phyloP scores from a whole-genome alignment of 2,329 filamentous ascomycete genomes.

The Alternaria dauci region DNA sequence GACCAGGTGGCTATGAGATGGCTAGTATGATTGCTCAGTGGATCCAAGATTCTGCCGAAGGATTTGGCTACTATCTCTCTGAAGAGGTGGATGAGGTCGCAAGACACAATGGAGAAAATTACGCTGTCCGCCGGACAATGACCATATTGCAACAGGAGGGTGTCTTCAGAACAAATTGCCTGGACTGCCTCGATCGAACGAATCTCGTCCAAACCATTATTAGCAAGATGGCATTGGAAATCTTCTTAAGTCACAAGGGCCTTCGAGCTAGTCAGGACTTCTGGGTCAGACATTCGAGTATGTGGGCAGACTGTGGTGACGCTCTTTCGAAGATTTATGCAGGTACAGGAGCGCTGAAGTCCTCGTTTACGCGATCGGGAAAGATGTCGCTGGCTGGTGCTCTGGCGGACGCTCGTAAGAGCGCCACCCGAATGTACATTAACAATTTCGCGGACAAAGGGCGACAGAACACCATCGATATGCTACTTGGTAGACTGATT shows the following conservation, averaged over 20 bases:
- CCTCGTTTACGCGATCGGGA: constrained; percentile 90
- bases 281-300: constrained; percentile 87
- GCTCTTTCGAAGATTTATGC: constrained; percentile 94
- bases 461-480: constrained; percentile 92
- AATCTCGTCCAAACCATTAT: constrained; percentile 97
- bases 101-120: constrained; percentile 53
- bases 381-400: constrained; percentile 96
- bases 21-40: constrained; percentile 83
- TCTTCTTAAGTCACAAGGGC: constrained; percentile 77
- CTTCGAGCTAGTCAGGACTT: constrained; percentile 79
- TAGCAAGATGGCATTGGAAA: constrained; percentile 89
- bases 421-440: constrained; percentile 90
- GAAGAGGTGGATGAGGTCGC: constrained; percentile 70
- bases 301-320: constrained; percentile 98
- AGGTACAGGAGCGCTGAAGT: constrained; percentile 93
- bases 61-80: constrained; percentile 91
- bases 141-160: constrained; percentile 90
- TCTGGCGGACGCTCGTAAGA: constrained; percentile 94
- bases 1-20: constrained; percentile 85
- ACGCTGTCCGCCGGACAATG: constrained; percentile 57
- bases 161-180: constrained; percentile 94
- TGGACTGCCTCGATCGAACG: constrained; percentile 94
- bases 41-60: constrained; percentile 80
- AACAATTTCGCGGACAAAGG: constrained; percentile 97
- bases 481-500: constrained; percentile 84